Evolutionary conservation across 768 basidiomycete species (phyloP).

Genomic region (Auricularia cornea): DNA sequence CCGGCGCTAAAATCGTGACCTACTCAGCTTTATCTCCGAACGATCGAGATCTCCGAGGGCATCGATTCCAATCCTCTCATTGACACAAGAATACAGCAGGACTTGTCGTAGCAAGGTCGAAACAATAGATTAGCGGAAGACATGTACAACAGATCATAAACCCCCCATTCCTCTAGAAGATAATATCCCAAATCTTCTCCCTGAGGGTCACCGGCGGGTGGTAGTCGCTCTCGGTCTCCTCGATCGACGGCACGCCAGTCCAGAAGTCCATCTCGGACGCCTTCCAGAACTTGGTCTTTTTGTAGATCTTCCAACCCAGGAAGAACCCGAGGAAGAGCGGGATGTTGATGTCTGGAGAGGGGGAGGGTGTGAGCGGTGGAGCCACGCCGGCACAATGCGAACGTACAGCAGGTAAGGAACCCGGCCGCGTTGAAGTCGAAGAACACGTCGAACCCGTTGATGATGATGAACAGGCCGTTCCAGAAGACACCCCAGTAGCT

Average conservation of each 20-base stretch:
- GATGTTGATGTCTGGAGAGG: constrained; percentile 32
- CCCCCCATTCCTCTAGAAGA: constrained; percentile 36
- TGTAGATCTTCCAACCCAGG: constrained; percentile 35
- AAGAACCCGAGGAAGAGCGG: constrained; percentile 41
- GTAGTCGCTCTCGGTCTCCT: constrained; percentile 57
- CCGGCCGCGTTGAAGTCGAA: constrained; percentile 47
- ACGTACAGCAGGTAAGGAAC: constrained; percentile 42
- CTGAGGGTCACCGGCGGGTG: constrained; percentile 40
- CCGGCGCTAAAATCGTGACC: no score
- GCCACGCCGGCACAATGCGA: constrained; percentile 1
- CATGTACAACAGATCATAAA: not conserved
- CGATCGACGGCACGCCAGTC: not conserved
- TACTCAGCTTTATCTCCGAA: no score
- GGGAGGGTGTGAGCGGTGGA: not conserved
- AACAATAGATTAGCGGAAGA: not conserved
- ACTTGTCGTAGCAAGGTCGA: no score
- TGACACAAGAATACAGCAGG: no score
- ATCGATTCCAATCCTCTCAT: no score
- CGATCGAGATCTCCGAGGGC: no score
- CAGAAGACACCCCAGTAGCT: constrained; percentile 65
- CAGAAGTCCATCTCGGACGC: constrained; percentile 18
- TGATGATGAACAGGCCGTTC: constrained; percentile 47
- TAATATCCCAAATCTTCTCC: constrained; percentile 38
- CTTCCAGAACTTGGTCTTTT: constrained; percentile 40
- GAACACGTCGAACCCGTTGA: constrained; percentile 53